Evolutionary conservation across 495 filamentous ascomycete genomes (phyloP).

Genomic region (Hypoxylon perforatum): DNA sequence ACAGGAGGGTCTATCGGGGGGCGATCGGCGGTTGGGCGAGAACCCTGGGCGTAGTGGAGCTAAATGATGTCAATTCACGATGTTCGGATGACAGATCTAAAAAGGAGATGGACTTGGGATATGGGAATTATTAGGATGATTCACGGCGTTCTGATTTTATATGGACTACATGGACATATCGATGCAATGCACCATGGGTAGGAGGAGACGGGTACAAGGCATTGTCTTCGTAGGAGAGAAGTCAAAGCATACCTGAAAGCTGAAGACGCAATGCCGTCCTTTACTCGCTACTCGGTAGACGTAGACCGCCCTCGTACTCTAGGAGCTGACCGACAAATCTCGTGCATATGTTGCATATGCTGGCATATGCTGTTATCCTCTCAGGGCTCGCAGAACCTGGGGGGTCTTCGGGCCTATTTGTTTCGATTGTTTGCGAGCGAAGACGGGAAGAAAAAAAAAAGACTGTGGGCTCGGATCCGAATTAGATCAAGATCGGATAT

Average conservation of each 20-base stretch:
- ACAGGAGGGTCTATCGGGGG: constrained; percentile 28
- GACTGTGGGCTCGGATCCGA: constrained; percentile 31
- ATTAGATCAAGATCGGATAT: constrained; percentile 36
- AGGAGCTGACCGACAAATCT: constrained; percentile 40
- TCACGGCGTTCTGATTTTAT: constrained; percentile 16
- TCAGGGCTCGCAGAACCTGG: constrained; percentile 24
- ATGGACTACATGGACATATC: constrained; percentile 3
- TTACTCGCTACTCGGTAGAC: constrained; percentile 36
- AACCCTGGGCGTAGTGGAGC: constrained; percentile 38
- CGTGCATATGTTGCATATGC: constrained; percentile 43
- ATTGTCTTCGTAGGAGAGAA: constrained; percentile 20
- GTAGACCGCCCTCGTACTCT: constrained; percentile 37
- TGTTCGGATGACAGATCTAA: not conserved
- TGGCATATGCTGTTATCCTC: constrained; percentile 37
- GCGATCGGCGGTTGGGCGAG: constrained; percentile 36
- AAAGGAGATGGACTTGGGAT: constrained; percentile 1
- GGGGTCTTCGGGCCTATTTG: constrained; percentile 41
- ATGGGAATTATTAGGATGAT: not conserved
- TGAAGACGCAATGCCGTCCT: constrained; percentile 16
- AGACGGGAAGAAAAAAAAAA: constrained; percentile 11
- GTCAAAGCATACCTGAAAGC: constrained; percentile 37
- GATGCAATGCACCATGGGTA: constrained; percentile 6
- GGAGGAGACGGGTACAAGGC: constrained; percentile 3
- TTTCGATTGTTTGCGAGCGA: constrained; percentile 32
- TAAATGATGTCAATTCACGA: constrained; percentile 42